Conservation (phyloP, 805 yeast species). For the Kuraishia hungarica region DNA sequence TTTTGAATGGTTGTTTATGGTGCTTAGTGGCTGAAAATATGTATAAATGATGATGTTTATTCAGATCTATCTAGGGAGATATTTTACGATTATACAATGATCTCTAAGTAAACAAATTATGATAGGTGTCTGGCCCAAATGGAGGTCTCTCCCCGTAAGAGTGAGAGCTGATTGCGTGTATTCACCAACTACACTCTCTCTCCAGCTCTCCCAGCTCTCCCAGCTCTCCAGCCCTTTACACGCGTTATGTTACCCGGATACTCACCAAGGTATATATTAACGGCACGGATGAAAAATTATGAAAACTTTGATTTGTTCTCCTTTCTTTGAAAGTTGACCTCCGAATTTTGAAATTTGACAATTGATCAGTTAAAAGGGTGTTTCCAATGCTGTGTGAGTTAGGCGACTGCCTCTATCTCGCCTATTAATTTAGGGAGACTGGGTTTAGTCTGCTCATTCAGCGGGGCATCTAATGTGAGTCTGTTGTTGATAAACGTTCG, state of each 20-base stretch:
- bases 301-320: not conserved
- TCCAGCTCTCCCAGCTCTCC: not conserved
- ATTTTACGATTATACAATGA: too few relatives aligned
- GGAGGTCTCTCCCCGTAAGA: too few relatives aligned
- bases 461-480: conserved; percentile 13
- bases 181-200: not conserved
- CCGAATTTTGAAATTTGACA: conserved; percentile 14
- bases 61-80: too few relatives aligned
- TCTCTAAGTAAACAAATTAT: too few relatives aligned
- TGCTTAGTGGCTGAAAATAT: not conserved
- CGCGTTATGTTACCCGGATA: not conserved
- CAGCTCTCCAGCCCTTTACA: not conserved
- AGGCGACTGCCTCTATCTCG: conserved; percentile 11
- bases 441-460: conserved; percentile 7
- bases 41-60: not conserved
- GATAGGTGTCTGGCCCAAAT: too few relatives aligned
- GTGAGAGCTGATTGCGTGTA: too few relatives aligned
- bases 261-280: not conserved
- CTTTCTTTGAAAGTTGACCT: conserved; percentile 9
- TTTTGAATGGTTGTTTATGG: not conserved
- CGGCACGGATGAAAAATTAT: not conserved
- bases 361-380: conserved; percentile 11
- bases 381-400: conserved; percentile 2
- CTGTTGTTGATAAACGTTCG: conserved; percentile 17
- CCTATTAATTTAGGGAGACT: conserved; percentile 26